These are phyloP conservation scores for Agrocybe pediades DNA, from an alignment of 768 basidiomycete genomes.

Conservation along the genomic window DNA sequence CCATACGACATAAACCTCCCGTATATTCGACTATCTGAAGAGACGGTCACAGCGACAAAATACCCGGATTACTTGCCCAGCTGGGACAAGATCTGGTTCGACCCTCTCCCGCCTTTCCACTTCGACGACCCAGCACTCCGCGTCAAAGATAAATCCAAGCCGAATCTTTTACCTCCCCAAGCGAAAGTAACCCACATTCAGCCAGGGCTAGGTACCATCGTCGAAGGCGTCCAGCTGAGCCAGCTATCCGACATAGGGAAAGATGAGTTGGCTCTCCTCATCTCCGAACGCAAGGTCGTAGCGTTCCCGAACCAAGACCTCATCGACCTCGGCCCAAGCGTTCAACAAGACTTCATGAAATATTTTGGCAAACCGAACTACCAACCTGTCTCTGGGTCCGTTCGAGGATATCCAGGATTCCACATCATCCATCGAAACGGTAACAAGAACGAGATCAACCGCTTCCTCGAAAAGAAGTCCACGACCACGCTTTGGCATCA, in stretches of 20 bases:
- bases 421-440: slow-evolving; percentile 16
- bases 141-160: slow-evolving; percentile 7
- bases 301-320: slow-evolving; percentile 13
- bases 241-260: slow-evolving; percentile 1
- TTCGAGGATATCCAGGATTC: slow-evolving; percentile 12
- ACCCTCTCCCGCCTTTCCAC: slow-evolving; percentile 9
- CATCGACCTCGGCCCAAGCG: slow-evolving; percentile 7
- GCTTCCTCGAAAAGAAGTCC: slow-evolving; percentile 6
- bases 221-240: slow-evolving; percentile 5
- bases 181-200: slow-evolving; percentile 3
- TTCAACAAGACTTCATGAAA: slow-evolving; percentile 12
- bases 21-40: slow-evolving; percentile 1
- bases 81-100: slow-evolving; percentile 12
- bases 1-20: slow-evolving; percentile 13
- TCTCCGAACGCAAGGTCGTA: slow-evolving; percentile 13
- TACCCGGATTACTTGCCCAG: slow-evolving; percentile 10
- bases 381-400: slow-evolving; percentile 11
- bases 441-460: slow-evolving; percentile 7
- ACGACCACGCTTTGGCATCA: slow-evolving; percentile 14
- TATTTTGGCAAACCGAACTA: slow-evolving; percentile 15
- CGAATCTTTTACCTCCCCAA: slow-evolving; percentile 1
- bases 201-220: slow-evolving; percentile 7
- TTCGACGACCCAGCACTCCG: slow-evolving; percentile 11
- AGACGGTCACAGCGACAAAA: slow-evolving; percentile 2
- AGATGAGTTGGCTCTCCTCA: slow-evolving; percentile 14